A percentile compares a stretch with the other conserved stretches of the same genome.
These are phyloP conservation scores for Schwanniomyces pseudopolymorphus DNA, from an alignment of 805 yeast genomes.

Conservation along the genomic window DNA sequence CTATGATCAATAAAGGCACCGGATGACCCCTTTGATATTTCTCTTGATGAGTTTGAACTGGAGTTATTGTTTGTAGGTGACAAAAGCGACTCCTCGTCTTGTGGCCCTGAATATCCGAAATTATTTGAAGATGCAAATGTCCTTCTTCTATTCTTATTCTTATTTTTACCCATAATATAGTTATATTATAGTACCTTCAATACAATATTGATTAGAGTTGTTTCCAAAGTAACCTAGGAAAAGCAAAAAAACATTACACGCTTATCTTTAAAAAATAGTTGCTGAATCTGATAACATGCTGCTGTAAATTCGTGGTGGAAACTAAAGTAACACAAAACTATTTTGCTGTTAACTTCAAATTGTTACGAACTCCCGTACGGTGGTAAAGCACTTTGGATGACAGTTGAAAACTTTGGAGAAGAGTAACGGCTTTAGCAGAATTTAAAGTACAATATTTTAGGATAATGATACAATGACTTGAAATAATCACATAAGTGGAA, in stretches of 20 bases:
- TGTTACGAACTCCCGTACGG: too few species aligned
- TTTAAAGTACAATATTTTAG: too few species aligned
- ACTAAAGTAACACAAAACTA: not conserved
- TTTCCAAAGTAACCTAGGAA: not conserved
- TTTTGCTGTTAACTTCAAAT: not conserved
- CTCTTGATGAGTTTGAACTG: not conserved
- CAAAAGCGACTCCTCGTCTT: not conserved
- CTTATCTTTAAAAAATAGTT: not conserved
- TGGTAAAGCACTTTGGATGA: too few species aligned
- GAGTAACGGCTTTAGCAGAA: too few species aligned
- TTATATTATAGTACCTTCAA: too few species aligned
- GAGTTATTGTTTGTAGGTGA: not conserved
- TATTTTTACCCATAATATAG: conserved; percentile 1
- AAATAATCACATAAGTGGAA: too few species aligned
- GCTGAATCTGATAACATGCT: not conserved
- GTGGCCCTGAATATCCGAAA: not conserved
- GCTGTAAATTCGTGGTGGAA: not conserved
- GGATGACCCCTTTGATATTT: not conserved
- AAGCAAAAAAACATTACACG: not conserved
- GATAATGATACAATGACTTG: too few species aligned
- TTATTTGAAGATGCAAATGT: conserved; percentile 1
- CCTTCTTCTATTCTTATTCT: conserved; percentile 2
- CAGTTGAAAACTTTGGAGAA: too few species aligned
- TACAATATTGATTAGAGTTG: too few species aligned
- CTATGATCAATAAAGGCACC: conserved; percentile 34